phyloP scores from a whole-genome alignment of 805 yeast genomes.

The Komagataella populi region DNA sequence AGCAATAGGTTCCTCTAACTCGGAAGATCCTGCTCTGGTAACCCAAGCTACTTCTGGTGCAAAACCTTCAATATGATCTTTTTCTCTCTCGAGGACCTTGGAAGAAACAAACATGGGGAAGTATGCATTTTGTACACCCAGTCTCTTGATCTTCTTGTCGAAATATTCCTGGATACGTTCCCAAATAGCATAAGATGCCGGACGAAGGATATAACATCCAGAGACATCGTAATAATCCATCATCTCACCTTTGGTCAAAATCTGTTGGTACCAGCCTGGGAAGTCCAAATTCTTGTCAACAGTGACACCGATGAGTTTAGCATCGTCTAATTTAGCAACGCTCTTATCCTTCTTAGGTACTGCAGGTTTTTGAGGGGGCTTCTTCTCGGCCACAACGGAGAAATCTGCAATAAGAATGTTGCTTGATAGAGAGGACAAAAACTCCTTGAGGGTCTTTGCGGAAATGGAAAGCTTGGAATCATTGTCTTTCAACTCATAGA shows the following conservation, averaged over 20 bases:
- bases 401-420: conserved; percentile 44
- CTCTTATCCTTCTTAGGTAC: conserved; percentile 12
- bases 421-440: conserved; percentile 33
- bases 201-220: conserved; percentile 96
- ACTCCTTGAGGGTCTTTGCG: conserved; percentile 31
- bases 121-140: conserved; percentile 91
- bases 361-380: conserved; percentile 12
- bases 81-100: conserved; percentile 88
- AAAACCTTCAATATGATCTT: conserved; percentile 97
- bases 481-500: conserved; percentile 32
- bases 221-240: conserved; percentile 97
- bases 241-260: conserved; percentile 95
- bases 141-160: conserved; percentile 61
- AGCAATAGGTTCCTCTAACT: conserved; percentile 95
- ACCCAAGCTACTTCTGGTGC: conserved; percentile 99
- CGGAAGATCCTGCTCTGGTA: conserved; percentile 88
- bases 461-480: conserved; percentile 36
- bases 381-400: conserved; percentile 14
- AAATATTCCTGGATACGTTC: conserved; percentile 86
- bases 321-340: conserved; percentile 58
- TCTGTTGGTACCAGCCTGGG: conserved; percentile 96
- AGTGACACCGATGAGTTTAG: conserved; percentile 90
- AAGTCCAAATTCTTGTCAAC: conserved; percentile 87
- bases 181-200: conserved; percentile 91
- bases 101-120: conserved; percentile 98